phyloP scores from a whole-genome alignment of 2,329 filamentous ascomycete species.

The Leptosphaerulina australis region DNA sequence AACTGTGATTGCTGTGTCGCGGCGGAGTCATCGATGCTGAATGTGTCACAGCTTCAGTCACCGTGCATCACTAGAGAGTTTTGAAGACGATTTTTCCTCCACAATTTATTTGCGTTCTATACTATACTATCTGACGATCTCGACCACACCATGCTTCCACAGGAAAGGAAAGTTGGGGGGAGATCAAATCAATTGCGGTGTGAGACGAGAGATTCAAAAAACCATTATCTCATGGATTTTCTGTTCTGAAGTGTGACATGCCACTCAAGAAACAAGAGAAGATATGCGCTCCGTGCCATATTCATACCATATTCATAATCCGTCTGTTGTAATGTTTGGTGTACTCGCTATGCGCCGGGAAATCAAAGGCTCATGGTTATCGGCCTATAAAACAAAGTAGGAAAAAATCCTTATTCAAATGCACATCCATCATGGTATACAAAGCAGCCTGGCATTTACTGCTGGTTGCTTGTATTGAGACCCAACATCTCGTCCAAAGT shows the following conservation, averaged over 20 bases:
- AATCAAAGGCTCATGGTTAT: conserved; percentile 21
- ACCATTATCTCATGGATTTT: conserved; percentile 46
- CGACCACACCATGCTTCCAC: conserved; percentile 37
- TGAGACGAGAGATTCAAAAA: conserved; percentile 34
- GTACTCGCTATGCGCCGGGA: conserved; percentile 24
- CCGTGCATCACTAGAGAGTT: conserved; percentile 7
- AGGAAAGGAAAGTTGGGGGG: conserved; percentile 39
- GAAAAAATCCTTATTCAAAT: conserved; percentile 31
- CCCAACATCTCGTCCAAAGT: conserved; percentile 44
- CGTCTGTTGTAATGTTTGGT: conserved; percentile 24
- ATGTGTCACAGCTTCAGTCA: conserved; percentile 17
- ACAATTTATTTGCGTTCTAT: conserved; percentile 26
- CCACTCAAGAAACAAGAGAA: conserved; percentile 28
- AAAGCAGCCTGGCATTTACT: conserved; percentile 26
- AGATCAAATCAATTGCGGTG: conserved; percentile 39
- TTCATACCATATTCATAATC: conserved; percentile 14
- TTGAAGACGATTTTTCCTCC: conserved; percentile 20
- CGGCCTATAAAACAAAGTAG: conserved; percentile 21
- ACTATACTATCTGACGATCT: conserved; percentile 45
- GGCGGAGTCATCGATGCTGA: conserved; percentile 7
- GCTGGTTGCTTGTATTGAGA: conserved; percentile 25
- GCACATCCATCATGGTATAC: conserved; percentile 26
- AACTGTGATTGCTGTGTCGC: conserved; percentile 3
- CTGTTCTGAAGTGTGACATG: conserved; percentile 32
- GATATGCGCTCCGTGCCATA: conserved; percentile 23